A percentile compares a stretch with the other conserved stretches of the same genome.
These are phyloP conservation scores for Knufia petricola DNA, from an alignment of 2,329 filamentous ascomycete species.

Conservation along the genomic window DNA sequence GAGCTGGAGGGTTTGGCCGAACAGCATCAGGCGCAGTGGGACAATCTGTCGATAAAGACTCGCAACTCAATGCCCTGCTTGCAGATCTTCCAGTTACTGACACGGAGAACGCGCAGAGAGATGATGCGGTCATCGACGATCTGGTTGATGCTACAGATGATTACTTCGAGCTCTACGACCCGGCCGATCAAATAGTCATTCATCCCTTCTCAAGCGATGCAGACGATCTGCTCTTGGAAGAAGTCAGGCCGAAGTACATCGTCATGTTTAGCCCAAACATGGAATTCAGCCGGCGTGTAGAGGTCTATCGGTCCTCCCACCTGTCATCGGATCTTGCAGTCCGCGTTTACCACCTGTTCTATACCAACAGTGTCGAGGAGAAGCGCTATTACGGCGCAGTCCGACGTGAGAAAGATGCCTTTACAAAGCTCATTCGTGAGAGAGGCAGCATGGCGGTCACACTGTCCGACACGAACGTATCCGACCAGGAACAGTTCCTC, in stretches of 20 bases:
- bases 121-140: constrained; percentile 66
- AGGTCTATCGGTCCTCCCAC: constrained; percentile 93
- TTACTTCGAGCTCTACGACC: constrained; percentile 83
- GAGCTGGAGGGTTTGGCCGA: constrained; percentile 49
- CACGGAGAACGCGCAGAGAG: constrained; percentile 63
- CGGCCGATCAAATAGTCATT: constrained; percentile 76
- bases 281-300: constrained; percentile 84
- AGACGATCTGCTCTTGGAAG: constrained; percentile 93
- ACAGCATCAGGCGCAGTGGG: constrained; percentile 50
- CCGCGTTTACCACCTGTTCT: constrained; percentile 93
- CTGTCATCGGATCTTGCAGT: constrained; percentile 58
- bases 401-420: constrained; percentile 90
- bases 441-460: constrained; percentile 87
- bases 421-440: constrained; percentile 89
- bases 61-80: constrained; percentile 72
- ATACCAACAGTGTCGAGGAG: constrained; percentile 88
- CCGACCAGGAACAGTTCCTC: constrained; percentile 84
- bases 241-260: constrained; percentile 84
- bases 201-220: constrained; percentile 93
- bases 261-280: constrained; percentile 98
- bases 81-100: constrained; percentile 75
- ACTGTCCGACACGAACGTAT: constrained; percentile 64
- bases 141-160: constrained; percentile 67
- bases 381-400: constrained; percentile 84
- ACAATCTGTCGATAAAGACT: constrained; percentile 72